Conservation (phyloP, 2,329 filamentous ascomycete species). For the Westerdykella sp. region DNA sequence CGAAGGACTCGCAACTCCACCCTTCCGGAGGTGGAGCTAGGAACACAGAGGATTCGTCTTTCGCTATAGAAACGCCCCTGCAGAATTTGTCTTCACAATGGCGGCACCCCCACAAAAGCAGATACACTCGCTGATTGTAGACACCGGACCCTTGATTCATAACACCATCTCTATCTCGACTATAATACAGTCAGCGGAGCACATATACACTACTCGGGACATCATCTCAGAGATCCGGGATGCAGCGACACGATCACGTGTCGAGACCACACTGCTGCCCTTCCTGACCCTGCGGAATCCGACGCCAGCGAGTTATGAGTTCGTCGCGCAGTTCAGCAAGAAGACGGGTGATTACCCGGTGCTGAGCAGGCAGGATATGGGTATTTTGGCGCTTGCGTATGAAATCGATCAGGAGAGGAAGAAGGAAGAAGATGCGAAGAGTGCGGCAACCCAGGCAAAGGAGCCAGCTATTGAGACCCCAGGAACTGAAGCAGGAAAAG, state of each 20-base stretch:
- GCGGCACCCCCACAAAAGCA: constrained; percentile 49
- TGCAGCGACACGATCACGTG: constrained; percentile 67
- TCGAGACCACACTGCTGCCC: constrained; percentile 78
- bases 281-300: constrained; percentile 77
- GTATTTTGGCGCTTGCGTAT: constrained; percentile 83
- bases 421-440: constrained; percentile 15
- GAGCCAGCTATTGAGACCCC: not conserved
- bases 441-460: not conserved
- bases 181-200: constrained; percentile 67
- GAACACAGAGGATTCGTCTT: too few species aligned
- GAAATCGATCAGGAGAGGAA: constrained; percentile 61
- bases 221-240: constrained; percentile 87
- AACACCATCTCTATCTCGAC: constrained; percentile 83
- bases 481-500: not conserved
- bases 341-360: constrained; percentile 86
- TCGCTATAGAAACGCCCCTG: too few species aligned
- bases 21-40: too few species aligned
- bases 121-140: constrained; percentile 77
- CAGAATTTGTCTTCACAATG: constrained; percentile 11
- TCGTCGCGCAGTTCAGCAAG: constrained; percentile 77
- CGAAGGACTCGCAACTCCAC: too few species aligned
- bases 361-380: constrained; percentile 80
- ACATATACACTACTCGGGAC: constrained; percentile 63
- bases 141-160: constrained; percentile 88
- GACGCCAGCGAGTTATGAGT: constrained; percentile 66